Evolutionary conservation across 140 eudicot genomes (phyloP).

Genomic region (Flaveria floridana): DNA sequence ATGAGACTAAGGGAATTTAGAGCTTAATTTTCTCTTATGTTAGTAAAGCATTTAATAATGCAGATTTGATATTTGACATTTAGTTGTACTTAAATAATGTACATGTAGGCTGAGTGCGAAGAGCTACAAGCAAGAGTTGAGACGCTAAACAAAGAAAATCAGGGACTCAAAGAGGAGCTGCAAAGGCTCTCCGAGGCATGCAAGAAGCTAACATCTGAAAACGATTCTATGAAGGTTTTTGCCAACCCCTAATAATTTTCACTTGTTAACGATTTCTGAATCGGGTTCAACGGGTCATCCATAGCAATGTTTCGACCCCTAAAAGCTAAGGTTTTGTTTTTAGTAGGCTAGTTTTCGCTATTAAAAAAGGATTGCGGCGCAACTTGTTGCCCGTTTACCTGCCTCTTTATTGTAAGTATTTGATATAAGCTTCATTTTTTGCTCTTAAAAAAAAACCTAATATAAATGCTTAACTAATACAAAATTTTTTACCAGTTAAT

Average conservation of each 20-base stretch:
- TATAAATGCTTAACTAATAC: no score
- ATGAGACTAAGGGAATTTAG: not conserved
- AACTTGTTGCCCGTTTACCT: no score
- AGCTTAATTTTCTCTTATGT: not conserved
- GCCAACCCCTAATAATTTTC: not conserved
- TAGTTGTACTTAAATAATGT: constrained; percentile 2
- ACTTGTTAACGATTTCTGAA: not conserved
- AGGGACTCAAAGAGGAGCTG: constrained; percentile 26
- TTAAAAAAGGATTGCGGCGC: no score
- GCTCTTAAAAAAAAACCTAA: no score
- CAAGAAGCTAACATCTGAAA: constrained; percentile 31
- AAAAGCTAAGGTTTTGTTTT: no score
- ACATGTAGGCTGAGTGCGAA: constrained; percentile 26
- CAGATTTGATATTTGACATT: not conserved
- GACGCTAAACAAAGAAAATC: constrained; percentile 23
- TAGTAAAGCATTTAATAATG: not conserved
- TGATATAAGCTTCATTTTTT: no score
- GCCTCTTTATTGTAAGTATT: no score
- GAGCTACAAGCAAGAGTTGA: constrained; percentile 27
- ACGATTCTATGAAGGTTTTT: constrained; percentile 26
- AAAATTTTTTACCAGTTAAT: not conserved
- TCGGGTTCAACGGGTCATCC: no score
- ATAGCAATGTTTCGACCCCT: no score
- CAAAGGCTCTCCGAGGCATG: constrained; percentile 29
- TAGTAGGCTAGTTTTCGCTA: no score